These are phyloP conservation scores for Camellia japonica DNA, from an alignment of 148 eudicot species.

Conservation along the genomic window DNA sequence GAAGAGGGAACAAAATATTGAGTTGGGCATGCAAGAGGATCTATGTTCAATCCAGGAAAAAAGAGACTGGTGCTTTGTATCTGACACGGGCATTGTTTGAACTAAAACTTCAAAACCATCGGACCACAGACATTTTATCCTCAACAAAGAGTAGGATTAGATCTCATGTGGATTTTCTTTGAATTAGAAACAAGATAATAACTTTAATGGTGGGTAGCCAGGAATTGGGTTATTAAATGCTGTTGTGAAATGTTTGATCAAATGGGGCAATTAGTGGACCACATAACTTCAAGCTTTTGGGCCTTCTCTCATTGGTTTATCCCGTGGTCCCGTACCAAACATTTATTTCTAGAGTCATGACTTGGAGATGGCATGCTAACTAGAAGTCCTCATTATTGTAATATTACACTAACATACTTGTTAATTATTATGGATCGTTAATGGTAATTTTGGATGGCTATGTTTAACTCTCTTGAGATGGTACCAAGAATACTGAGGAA, in stretches of 20 bases:
- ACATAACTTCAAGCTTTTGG: neutral
- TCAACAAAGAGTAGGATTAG: slow-evolving; percentile 17
- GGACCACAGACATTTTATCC: slow-evolving; percentile 21
- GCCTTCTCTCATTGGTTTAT: neutral
- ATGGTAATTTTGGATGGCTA: neutral
- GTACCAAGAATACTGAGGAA: neutral
- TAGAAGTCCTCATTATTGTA: neutral
- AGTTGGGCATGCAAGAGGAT: slow-evolving; percentile 9
- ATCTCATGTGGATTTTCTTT: slow-evolving; percentile 21
- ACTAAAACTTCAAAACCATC: slow-evolving; percentile 3
- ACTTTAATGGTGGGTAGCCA: slow-evolving; percentile 11
- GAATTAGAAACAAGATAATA: slow-evolving; percentile 22
- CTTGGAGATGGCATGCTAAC: slow-evolving; percentile 1
- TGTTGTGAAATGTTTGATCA: neutral
- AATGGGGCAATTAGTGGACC: slow-evolving; percentile 4
- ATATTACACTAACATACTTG: neutral
- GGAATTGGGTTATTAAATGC: slow-evolving; percentile 11
- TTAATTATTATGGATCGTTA: neutral
- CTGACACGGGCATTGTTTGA: slow-evolving; percentile 1
- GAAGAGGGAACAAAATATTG: slow-evolving; percentile 9
- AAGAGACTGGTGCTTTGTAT: neutral
- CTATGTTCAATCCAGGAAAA: neutral
- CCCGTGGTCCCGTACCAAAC: slow-evolving; percentile 6
- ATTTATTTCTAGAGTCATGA: neutral
- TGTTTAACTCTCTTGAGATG: neutral